phyloP scores from a whole-genome alignment of 2,329 filamentous ascomycete species.

The Xylaria sp. region DNA sequence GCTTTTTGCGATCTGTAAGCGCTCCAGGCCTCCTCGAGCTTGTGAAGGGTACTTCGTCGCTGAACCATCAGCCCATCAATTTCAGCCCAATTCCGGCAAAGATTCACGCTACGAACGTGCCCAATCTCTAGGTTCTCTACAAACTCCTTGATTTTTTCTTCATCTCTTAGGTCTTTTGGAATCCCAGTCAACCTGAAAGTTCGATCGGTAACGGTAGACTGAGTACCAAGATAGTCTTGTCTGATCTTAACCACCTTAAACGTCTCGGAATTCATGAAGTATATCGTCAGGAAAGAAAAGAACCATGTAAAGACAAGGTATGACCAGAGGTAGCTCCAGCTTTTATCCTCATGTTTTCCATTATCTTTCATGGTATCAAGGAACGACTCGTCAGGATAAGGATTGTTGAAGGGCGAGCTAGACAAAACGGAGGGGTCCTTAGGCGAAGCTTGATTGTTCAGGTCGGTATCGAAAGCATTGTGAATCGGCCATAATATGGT shows the following conservation, averaged over 20 bases:
- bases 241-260: slow-evolving; percentile 82
- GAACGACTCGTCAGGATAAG: slow-evolving; percentile 1
- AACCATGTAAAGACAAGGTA: slow-evolving; percentile 95
- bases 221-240: slow-evolving; percentile 89
- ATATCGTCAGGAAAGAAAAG: slow-evolving; percentile 82
- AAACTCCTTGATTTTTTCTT: slow-evolving; percentile 82
- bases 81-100: slow-evolving; percentile 86
- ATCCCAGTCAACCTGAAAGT: slow-evolving; percentile 93
- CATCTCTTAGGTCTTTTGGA: slow-evolving; percentile 76
- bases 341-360: slow-evolving; percentile 31
- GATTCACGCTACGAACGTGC: slow-evolving; percentile 82
- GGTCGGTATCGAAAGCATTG: slow-evolving; percentile 58
- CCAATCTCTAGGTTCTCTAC: slow-evolving; percentile 89
- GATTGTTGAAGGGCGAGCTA: slow-evolving; percentile 11
- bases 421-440: neutral
- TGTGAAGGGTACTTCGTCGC: slow-evolving; percentile 68
- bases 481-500: slow-evolving; percentile 87
- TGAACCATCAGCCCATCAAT: slow-evolving; percentile 76
- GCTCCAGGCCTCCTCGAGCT: slow-evolving; percentile 84
- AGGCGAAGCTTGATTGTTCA: neutral
- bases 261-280: slow-evolving; percentile 83
- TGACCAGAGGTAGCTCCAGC: slow-evolving; percentile 76
- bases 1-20: slow-evolving; percentile 68
- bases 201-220: slow-evolving; percentile 93
- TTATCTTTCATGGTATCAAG: slow-evolving; percentile 20